These are phyloP conservation scores for Plenodomus biglobosus DNA, from an alignment of 2,329 filamentous ascomycete species.

Conservation along the genomic window DNA sequence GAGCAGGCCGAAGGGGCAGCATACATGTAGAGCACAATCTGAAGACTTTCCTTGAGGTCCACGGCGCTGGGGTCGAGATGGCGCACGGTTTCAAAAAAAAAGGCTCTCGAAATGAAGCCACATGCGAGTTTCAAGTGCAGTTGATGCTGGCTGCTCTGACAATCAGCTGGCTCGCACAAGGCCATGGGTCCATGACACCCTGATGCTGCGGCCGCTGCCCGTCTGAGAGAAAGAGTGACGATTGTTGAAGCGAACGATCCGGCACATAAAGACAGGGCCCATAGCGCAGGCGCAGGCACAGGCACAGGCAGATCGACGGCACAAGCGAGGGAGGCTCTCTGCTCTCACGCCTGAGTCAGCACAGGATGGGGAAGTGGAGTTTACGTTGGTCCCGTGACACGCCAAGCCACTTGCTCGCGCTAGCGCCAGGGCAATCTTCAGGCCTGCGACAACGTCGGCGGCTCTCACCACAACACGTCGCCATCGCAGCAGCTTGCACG, in stretches of 20 bases:
- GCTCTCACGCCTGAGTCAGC: not conserved
- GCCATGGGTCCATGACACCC: constrained; percentile 6
- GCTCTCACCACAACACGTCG: constrained; percentile 4
- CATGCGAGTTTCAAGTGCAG: constrained; percentile 13
- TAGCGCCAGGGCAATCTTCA: not conserved
- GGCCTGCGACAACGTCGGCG: constrained; percentile 2
- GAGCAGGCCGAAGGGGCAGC: constrained; percentile 16
- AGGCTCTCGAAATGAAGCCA: constrained; percentile 15
- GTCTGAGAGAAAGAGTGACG: constrained; percentile 1
- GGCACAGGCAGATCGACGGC: constrained; percentile 16
- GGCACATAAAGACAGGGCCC: constrained; percentile 13
- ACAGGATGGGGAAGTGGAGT: not conserved
- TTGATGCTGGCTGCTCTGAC: constrained; percentile 6
- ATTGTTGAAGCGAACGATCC: constrained; percentile 9
- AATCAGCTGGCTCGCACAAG: not conserved
- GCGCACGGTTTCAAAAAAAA: constrained; percentile 18
- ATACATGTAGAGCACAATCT: constrained; percentile 15
- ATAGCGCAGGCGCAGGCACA: constrained; percentile 15
- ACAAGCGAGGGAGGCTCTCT: no score
- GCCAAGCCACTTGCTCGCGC: not conserved
- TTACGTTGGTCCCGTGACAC: not conserved
- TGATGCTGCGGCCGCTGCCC: constrained; percentile 7
- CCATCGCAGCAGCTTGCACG: constrained; percentile 17
- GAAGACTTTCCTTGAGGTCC: not conserved
- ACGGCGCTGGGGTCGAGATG: constrained; percentile 17